Base-by-base conservation (phyloP, 1,284 basidiomycete genomes). In the Cryptococcus sp. region DNA sequence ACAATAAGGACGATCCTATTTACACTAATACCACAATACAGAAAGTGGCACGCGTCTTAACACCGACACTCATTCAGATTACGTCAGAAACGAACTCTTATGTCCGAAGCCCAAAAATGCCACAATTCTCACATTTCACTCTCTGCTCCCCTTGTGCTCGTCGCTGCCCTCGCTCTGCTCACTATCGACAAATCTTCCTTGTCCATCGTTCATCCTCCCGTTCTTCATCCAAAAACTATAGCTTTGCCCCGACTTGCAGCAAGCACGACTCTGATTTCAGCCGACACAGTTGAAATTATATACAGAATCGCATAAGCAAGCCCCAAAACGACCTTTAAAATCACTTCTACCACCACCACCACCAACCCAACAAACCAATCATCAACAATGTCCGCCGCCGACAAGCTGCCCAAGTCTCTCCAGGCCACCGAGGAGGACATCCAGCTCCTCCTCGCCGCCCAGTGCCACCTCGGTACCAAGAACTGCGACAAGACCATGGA, bases 401-500 rank as follows among this genome's bases (percentile, higher is more conserved):
- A 70, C 70, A 96, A 96, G 86, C 86, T 96, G 72, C 95, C 95
- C 73, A 88, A 93, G 73, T 85, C 89, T 74, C 86, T 99, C 78
- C 88, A 88, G 80, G 90, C 92, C 61, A 95, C 93, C 65, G 93
- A 97, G 81, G 94, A 97, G 82, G 95, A 98, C 83, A 93, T 97
- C 74, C 90, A 91, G 81, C 87, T 93, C 72, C 86, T 99, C 76
- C 85, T 98, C 64, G 88, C 93, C 74, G 95, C 95, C 50, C 93
- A 98, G 84, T 89, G 88, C 80, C 95, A 98, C 82, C 90, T 98
- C 73, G 92, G 93, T 78, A 91, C 89, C 72, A 98, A 97, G 89
- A 97, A 97, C 84, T 93, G 91, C 84, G 93, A 96, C 81, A 96
- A 94, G 87, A 89, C 93, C 80, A 99, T 99, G 95, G 87, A 90